These are phyloP conservation scores for Entomortierella lignicola DNA, from an alignment of 192 early-diverging fungal genomes.

Conservation along the genomic window DNA sequence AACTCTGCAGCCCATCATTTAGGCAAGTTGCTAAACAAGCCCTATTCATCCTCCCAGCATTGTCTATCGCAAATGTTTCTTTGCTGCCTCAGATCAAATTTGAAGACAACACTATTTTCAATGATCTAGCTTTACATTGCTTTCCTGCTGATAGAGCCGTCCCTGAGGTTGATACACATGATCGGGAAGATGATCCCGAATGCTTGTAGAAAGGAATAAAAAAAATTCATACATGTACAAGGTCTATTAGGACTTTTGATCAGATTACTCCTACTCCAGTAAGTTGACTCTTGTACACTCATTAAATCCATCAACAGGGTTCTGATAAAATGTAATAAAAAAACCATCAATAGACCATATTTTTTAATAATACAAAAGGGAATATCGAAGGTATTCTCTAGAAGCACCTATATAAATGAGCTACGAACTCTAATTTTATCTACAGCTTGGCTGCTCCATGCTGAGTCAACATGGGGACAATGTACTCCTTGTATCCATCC, in stretches of 20 bases:
- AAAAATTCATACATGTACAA: no score
- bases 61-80: conserved; percentile 26
- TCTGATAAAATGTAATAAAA: no score
- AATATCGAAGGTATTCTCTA: no score
- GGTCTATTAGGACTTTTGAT: no score
- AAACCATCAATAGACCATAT: no score
- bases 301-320: no score
- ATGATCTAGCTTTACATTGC: conserved; percentile 39
- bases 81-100: conserved; percentile 27
- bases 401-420: no score
- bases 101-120: conserved; percentile 47
- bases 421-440: not conserved
- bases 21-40: conserved; percentile 37
- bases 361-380: no score
- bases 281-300: no score
- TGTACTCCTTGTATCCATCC: conserved; percentile 61
- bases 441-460: conserved; percentile 41
- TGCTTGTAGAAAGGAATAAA: conserved; percentile 3
- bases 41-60: conserved; percentile 36
- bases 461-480: conserved; percentile 44
- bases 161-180: conserved; percentile 17
- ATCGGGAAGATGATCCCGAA: conserved; percentile 37
- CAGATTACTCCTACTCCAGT: no score
- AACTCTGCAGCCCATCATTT: conserved; percentile 29
- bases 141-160: conserved; percentile 16